phyloP scores from a whole-genome alignment of 2,329 filamentous ascomycete species.

The Colletotrichum lini region DNA sequence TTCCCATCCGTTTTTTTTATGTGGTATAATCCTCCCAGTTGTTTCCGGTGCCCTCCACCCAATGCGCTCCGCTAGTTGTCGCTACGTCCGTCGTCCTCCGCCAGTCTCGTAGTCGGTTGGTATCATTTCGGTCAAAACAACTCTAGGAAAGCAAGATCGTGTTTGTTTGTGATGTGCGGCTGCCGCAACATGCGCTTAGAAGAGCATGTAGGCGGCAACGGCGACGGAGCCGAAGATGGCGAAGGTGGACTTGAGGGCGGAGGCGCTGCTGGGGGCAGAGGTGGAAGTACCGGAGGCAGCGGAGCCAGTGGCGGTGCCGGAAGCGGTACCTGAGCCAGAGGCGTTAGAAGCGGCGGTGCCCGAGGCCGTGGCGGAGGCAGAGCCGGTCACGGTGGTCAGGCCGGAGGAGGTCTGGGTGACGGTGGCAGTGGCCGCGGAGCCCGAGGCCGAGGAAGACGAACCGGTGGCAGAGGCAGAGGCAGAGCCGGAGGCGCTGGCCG shows the following conservation, averaged over 20 bases:
- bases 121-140: slow-evolving; percentile 41
- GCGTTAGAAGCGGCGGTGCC: slow-evolving; percentile 32
- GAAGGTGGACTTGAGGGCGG: slow-evolving; percentile 38
- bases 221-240: slow-evolving; percentile 41
- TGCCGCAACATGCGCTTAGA: slow-evolving; percentile 23
- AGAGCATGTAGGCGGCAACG: slow-evolving; percentile 41
- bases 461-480: slow-evolving; percentile 35
- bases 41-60: slow-evolving; percentile 1
- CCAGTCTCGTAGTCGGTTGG: slow-evolving; percentile 33
- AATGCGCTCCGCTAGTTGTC: slow-evolving; percentile 28
- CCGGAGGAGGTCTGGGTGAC: slow-evolving; percentile 30
- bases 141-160: slow-evolving; percentile 29
- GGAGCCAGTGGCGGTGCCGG: slow-evolving; percentile 32
- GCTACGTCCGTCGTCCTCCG: neutral
- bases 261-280: slow-evolving; percentile 31
- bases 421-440: slow-evolving; percentile 12
- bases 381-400: slow-evolving; percentile 36
- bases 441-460: slow-evolving; percentile 20
- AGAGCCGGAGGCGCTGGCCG: slow-evolving; percentile 21
- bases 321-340: slow-evolving; percentile 25
- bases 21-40: slow-evolving; percentile 24
- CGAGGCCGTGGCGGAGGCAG: slow-evolving; percentile 29
- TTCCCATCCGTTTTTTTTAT: slow-evolving; percentile 36
- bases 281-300: slow-evolving; percentile 34
- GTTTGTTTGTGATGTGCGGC: neutral